Percentiles rank a stretch among this genome's conserved stretches.
These are phyloP conservation scores for Scleroderma citrinum DNA, from an alignment of 768 basidiomycete genomes.

Conservation along the genomic window DNA sequence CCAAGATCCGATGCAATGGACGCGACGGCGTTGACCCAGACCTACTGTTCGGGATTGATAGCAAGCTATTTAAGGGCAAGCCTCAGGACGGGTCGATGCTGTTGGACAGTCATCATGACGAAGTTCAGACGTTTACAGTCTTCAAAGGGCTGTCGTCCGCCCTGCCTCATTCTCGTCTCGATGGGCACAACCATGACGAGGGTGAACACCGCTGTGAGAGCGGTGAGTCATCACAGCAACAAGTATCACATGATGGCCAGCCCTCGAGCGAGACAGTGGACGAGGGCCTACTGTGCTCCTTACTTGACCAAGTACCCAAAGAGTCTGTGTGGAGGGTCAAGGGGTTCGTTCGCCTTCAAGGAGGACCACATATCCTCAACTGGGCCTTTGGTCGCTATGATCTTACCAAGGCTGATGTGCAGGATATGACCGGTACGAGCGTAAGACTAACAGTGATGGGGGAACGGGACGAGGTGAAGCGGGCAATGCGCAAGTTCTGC, in stretches of 20 bases:
- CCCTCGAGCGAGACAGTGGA: slow-evolving; percentile 23
- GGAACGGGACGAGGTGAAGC: slow-evolving; percentile 70
- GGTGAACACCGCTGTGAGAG: slow-evolving; percentile 3
- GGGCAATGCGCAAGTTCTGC: slow-evolving; percentile 52
- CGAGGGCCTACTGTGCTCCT: slow-evolving; percentile 35
- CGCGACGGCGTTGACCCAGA: slow-evolving; percentile 65
- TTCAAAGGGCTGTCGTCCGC: slow-evolving; percentile 34
- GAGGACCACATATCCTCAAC: slow-evolving; percentile 59
- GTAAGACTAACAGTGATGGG: slow-evolving; percentile 88
- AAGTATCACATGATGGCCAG: not conserved
- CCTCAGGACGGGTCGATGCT: not conserved
- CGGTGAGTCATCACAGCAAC: not conserved
- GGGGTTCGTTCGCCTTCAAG: slow-evolving; percentile 63
- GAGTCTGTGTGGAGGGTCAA: slow-evolving; percentile 80
- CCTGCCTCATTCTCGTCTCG: slow-evolving; percentile 8
- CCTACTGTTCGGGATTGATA: slow-evolving; percentile 85
- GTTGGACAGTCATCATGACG: slow-evolving; percentile 55
- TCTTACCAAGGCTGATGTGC: slow-evolving; percentile 37
- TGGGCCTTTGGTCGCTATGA: slow-evolving; percentile 93
- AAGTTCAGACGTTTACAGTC: slow-evolving; percentile 78
- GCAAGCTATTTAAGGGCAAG: slow-evolving; percentile 56
- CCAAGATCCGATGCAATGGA: slow-evolving; percentile 68
- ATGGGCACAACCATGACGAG: slow-evolving; percentile 14
- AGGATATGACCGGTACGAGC: slow-evolving; percentile 26
- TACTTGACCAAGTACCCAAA: slow-evolving; percentile 51